A percentile compares a stretch with the other conserved stretches of the same genome.
These are phyloP conservation scores for Calonectria pseudoturangicola DNA, from an alignment of 2,329 filamentous ascomycete species.

Conservation along the genomic window DNA sequence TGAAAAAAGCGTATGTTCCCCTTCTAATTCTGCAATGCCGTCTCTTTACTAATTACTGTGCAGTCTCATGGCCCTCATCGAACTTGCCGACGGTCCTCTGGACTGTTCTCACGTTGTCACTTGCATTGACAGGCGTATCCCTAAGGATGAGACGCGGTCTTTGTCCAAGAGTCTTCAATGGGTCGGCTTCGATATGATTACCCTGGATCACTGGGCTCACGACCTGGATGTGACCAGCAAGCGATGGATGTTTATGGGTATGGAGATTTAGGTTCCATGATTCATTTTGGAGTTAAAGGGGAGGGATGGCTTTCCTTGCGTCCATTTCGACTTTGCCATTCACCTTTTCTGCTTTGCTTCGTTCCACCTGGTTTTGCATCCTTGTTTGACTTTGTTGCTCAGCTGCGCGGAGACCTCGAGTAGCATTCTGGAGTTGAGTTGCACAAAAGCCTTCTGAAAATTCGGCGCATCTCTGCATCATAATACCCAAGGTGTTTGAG, in stretches of 20 bases:
- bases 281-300: conserved; percentile 47
- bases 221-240: conserved; percentile 81
- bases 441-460: conserved; percentile 40
- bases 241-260: conserved; percentile 90
- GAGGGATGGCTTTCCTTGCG: conserved; percentile 24
- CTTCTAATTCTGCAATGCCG: not conserved
- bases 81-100: conserved; percentile 86
- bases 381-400: conserved; percentile 44
- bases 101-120: conserved; percentile 86
- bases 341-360: conserved; percentile 41
- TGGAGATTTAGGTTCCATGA: conserved; percentile 84
- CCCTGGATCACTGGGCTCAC: conserved; percentile 84
- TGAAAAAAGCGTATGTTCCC: conserved; percentile 87
- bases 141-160: conserved; percentile 76
- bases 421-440: conserved; percentile 48
- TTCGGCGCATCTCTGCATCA: conserved; percentile 37
- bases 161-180: conserved; percentile 90
- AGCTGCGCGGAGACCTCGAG: conserved; percentile 41
- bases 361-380: conserved; percentile 47
- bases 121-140: conserved; percentile 84
- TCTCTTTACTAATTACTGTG: conserved; percentile 16
- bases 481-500: conserved; percentile 45
- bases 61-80: conserved; percentile 92
- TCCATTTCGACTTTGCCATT: conserved; percentile 43
- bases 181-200: conserved; percentile 92